Conservation (phyloP, 106 monocot genomes). For the Dioscorea alata region DNA sequence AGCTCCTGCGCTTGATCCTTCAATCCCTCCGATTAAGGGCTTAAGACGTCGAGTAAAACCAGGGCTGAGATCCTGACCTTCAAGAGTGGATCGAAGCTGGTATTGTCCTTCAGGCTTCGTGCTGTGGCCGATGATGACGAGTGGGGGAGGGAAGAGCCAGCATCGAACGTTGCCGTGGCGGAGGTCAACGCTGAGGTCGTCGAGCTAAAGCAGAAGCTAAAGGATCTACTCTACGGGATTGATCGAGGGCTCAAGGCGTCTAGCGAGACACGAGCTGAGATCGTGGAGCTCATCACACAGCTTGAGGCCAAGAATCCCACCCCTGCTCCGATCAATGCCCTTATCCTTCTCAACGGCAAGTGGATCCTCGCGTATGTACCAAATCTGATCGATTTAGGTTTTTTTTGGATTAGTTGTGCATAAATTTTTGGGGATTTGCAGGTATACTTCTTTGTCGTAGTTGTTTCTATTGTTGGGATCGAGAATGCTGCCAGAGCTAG, state of each 20-base stretch:
- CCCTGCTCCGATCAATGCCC: slow-evolving; percentile 69
- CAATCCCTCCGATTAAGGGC: no score
- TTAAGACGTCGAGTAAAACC: no score
- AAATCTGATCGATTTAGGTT: no score
- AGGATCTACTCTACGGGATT: slow-evolving; percentile 57
- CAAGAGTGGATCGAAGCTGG: neutral
- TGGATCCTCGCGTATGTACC: no score
- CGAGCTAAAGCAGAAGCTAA: slow-evolving; percentile 48
- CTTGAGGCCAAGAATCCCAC: slow-evolving; percentile 78
- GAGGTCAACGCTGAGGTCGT: slow-evolving; percentile 17
- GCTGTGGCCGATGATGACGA: slow-evolving; percentile 37
- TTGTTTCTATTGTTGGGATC: no score
- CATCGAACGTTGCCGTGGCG: slow-evolving; percentile 3
- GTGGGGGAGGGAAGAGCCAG: slow-evolving; percentile 31
- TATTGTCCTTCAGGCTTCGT: neutral
- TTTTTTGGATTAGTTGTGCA: no score
- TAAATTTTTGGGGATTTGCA: no score
- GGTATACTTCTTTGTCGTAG: no score
- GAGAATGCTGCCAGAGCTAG: slow-evolving; percentile 51
- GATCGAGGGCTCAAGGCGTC: slow-evolving; percentile 72
- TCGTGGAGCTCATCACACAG: slow-evolving; percentile 79
- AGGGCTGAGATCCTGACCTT: neutral
- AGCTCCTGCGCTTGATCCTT: no score
- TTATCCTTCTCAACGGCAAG: no score
- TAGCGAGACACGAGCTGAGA: slow-evolving; percentile 81